A percentile compares a stretch with the other conserved stretches of the same genome.
These are phyloP conservation scores for Rhodamnia argentea DNA, from an alignment of 345 rosid genomes.

Conservation along the genomic window DNA sequence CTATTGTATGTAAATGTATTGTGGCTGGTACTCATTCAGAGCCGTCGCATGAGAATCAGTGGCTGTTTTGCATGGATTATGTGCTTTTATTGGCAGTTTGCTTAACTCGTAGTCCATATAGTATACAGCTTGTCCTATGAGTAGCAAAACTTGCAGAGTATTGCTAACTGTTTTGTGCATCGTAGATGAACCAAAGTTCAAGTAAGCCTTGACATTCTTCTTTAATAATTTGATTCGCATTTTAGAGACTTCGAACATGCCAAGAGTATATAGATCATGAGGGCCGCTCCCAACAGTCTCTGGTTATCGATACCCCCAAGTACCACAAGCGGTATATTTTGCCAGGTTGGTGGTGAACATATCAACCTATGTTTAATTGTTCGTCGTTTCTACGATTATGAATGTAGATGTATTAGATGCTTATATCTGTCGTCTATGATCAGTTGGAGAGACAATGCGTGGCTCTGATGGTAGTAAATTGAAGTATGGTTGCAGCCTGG, in stretches of 20 bases:
- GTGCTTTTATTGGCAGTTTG: not conserved
- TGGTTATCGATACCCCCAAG: constrained; percentile 73
- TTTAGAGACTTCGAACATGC: constrained; percentile 76
- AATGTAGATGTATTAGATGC: not conserved
- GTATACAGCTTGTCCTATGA: not conserved
- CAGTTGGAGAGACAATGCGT: constrained; percentile 78
- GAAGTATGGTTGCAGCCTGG: constrained; percentile 12
- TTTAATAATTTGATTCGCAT: not conserved
- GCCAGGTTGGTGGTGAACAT: constrained; percentile 21
- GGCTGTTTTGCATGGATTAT: not conserved
- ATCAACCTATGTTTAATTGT: not conserved
- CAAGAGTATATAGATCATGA: constrained; percentile 82
- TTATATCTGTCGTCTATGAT: constrained; percentile 1
- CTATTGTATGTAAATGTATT: not conserved
- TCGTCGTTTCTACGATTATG: not conserved
- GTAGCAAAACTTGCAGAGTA: not conserved
- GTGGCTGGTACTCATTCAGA: not conserved
- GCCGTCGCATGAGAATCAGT: not conserved
- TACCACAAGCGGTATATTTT: constrained; percentile 78
- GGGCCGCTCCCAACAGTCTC: constrained; percentile 77
- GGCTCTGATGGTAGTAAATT: constrained; percentile 46
- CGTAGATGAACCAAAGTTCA: not conserved
- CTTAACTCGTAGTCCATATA: not conserved
- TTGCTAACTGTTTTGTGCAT: not conserved
- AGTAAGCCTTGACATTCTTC: not conserved